Evolutionary conservation across 257 asterid species (phyloP), one percentile per base, ranked within the genome.

Genomic region (Solanum chaucha): DNA sequence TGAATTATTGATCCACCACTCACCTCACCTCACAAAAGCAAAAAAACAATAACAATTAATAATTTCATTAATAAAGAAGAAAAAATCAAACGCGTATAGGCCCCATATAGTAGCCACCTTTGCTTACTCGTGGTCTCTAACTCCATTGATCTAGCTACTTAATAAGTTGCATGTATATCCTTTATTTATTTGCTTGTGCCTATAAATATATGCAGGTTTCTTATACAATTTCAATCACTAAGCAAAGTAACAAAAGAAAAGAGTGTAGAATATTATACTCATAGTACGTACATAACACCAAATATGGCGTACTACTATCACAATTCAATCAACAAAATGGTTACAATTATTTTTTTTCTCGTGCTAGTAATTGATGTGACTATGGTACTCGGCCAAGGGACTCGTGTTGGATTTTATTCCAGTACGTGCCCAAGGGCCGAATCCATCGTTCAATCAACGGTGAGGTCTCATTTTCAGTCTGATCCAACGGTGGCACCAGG

Each of bases 331-430:
- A 80, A 17, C 30, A 80, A 80, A 28, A 44, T 35, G 40, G 51
- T 26, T 58, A 20, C 38, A 19, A 26, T 70, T 46, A 0, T 68
- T 34, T 8, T 4, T 44, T 1, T 88, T 55, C 28, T 80, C 15
- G 68, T 88, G 20, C 65, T 92, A 13, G 87, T 90, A 2, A 86
- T 44, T 58, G 28, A 90, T 30, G 58, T 88, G 6, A 87, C 87
- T 8, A 26, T 90, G 92, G 93, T 90, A 0, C 19, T 64, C 3
- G 96, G 96, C 5, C 98, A 95, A 84, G 97, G 98, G 84, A 94
- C 98, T 3, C 90, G 93, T 81, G 92, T 94, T 2, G 99, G 97
- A 61, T 96, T 96, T 92, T 96, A 96, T 83, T 71, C 92, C 1
- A 55, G 78, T 7, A 64, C 98, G 11, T 97, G 99, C 84, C 93